Evolutionary conservation across 2,329 filamentous ascomycete genomes (phyloP).

Genomic region (Rhexocercosporidium sp.): DNA sequence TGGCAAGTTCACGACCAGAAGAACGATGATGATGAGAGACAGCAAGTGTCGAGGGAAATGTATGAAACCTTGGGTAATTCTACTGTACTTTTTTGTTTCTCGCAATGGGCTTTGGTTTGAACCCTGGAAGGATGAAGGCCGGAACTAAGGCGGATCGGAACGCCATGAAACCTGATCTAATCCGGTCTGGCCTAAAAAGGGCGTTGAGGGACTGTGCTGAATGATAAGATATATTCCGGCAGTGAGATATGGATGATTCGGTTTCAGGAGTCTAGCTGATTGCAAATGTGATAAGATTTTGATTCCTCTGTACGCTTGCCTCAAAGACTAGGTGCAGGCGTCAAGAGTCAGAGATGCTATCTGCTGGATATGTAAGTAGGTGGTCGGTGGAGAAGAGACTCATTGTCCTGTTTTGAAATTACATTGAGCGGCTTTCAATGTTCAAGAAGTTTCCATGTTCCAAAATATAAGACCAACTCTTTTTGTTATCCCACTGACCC

Average conservation of each 20-base stretch:
- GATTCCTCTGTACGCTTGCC: background rate
- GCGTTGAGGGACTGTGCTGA: background rate
- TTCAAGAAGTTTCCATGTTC: too few relatives aligned
- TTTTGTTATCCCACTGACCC: background rate
- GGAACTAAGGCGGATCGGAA: background rate
- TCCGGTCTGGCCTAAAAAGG: background rate
- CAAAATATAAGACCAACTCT: too few relatives aligned
- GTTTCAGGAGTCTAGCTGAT: background rate
- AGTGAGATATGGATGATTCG: background rate
- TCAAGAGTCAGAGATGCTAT: too few relatives aligned
- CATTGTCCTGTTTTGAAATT: too few relatives aligned
- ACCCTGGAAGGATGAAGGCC: background rate
- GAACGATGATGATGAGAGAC: conserved; percentile 19
- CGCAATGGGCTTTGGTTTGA: background rate
- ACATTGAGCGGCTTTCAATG: too few relatives aligned
- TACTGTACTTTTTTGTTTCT: conserved; percentile 15
- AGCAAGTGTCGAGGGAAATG: background rate
- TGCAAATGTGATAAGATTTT: background rate
- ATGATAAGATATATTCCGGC: background rate
- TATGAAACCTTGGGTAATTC: conserved; percentile 23
- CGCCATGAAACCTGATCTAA: background rate
- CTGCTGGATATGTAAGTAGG: too few relatives aligned
- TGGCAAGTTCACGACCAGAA: conserved; percentile 55
- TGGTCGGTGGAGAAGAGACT: background rate
- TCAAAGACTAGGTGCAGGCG: background rate